Evolutionary conservation across 1,284 basidiomycete species (phyloP).

Genomic region (Pisolithus thermaeus): DNA sequence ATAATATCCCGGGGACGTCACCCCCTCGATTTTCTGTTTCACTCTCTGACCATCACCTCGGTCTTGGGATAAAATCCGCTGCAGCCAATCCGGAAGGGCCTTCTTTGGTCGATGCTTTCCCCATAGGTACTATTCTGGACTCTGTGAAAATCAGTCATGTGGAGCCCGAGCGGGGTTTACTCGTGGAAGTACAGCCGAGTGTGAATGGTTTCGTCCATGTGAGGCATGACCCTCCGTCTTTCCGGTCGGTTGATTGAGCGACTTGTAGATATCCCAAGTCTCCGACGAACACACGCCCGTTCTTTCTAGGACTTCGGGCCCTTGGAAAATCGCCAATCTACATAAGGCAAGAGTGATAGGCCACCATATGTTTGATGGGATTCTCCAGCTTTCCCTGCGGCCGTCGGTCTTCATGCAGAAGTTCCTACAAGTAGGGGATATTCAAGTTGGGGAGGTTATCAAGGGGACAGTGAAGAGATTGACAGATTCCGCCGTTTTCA

Average conservation of each 20-base stretch:
- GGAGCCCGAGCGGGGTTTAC: constrained; percentile 78
- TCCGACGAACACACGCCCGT: constrained; percentile 87
- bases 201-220: constrained; percentile 85
- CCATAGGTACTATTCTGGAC: constrained; percentile 70
- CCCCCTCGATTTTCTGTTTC: constrained; percentile 80
- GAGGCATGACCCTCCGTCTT: constrained; percentile 25
- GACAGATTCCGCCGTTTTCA: constrained; percentile 75
- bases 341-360: constrained; percentile 91
- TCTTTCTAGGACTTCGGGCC: constrained; percentile 63
- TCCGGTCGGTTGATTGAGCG: constrained; percentile 5
- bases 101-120: constrained; percentile 53
- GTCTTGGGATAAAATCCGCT: constrained; percentile 37
- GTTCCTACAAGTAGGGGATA: constrained; percentile 83
- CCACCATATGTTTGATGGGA: constrained; percentile 82
- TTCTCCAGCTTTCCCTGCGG: constrained; percentile 84
- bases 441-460: constrained; percentile 78
- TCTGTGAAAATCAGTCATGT: constrained; percentile 68
- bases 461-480: constrained; percentile 84
- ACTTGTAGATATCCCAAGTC: constrained; percentile 82
- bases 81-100: constrained; percentile 21
- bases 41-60: constrained; percentile 68
- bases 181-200: constrained; percentile 60
- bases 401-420: constrained; percentile 80
- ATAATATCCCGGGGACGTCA: constrained; percentile 64
- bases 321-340: constrained; percentile 73